A percentile compares a stretch with the other conserved stretches of the same genome.
These are phyloP conservation scores for Citrus glauca DNA, from an alignment of 345 rosid genomes.

Conservation along the genomic window DNA sequence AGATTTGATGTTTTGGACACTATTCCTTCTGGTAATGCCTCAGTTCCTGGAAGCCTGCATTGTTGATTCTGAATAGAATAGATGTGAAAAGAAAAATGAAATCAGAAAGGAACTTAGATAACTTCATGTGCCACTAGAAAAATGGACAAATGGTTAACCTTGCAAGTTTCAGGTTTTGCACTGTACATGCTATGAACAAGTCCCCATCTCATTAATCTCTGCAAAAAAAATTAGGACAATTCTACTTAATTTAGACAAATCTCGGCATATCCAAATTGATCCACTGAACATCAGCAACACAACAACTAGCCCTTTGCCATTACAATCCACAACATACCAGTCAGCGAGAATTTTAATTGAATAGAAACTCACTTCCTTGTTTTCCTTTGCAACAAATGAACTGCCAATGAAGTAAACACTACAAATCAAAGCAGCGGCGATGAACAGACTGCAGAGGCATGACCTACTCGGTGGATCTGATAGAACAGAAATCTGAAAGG, in stretches of 20 bases:
- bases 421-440: conserved; percentile 43
- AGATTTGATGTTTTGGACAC: conserved; percentile 53
- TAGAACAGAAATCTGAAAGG: conserved; percentile 35
- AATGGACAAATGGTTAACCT: conserved; percentile 35
- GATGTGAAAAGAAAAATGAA: background rate
- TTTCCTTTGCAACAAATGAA: conserved; percentile 40
- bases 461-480: conserved; percentile 50
- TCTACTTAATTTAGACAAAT: background rate
- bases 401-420: conserved; percentile 57
- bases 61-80: conserved; percentile 30
- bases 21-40: conserved; percentile 66
- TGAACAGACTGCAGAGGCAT: conserved; percentile 48
- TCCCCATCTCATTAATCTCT: conserved; percentile 57
- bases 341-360: background rate
- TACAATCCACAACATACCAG: background rate
- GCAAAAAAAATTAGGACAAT: conserved; percentile 18
- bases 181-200: conserved; percentile 27
- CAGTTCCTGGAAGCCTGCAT: conserved; percentile 52
- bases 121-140: background rate
- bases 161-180: conserved; percentile 34
- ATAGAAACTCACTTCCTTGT: conserved; percentile 51
- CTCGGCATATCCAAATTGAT: background rate
- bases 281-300: background rate
- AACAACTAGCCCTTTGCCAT: background rate
- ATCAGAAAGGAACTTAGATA: conserved; percentile 7